A percentile compares a stretch with the other conserved stretches of the same genome.
Evolutionary conservation across 2,329 filamentous ascomycete species (phyloP).

Genomic region (Lizonia empirigonia): DNA sequence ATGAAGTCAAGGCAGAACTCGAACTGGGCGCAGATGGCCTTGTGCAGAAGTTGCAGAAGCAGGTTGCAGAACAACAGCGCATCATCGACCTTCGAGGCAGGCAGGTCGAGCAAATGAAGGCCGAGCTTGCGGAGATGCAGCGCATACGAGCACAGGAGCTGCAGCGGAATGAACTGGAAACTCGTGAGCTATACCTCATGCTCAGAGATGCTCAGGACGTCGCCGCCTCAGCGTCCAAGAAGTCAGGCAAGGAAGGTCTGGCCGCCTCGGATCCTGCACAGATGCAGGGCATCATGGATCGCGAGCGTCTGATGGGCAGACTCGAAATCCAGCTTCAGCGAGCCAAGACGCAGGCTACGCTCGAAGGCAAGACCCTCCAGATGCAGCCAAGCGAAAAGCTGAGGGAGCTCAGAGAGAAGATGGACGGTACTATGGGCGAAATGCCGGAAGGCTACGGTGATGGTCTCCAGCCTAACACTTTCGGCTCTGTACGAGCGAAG

Average conservation of each 20-base stretch:
- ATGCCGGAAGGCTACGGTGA: slow-evolving; percentile 47
- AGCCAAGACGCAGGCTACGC: slow-evolving; percentile 96
- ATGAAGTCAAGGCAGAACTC: slow-evolving; percentile 88
- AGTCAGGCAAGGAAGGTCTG: slow-evolving; percentile 57
- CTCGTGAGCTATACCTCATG: slow-evolving; percentile 96
- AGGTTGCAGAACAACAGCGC: slow-evolving; percentile 88
- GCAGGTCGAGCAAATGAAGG: slow-evolving; percentile 85
- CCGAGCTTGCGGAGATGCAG: slow-evolving; percentile 85
- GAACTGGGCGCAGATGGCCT: slow-evolving; percentile 92
- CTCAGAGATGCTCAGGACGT: slow-evolving; percentile 96
- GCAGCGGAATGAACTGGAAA: slow-evolving; percentile 94
- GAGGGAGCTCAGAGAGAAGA: slow-evolving; percentile 88
- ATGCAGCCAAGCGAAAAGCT: slow-evolving; percentile 89
- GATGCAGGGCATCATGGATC: slow-evolving; percentile 91
- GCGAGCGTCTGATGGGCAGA: slow-evolving; percentile 88
- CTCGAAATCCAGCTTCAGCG: slow-evolving; percentile 94
- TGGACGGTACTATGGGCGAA: slow-evolving; percentile 70
- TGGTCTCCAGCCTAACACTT: slow-evolving; percentile 72
- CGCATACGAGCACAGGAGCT: slow-evolving; percentile 86
- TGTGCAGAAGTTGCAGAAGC: slow-evolving; percentile 88
- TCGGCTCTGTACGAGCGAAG: slow-evolving; percentile 56
- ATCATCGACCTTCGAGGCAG: slow-evolving; percentile 88
- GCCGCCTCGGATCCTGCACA: slow-evolving; percentile 71
- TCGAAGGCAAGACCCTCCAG: slow-evolving; percentile 88
- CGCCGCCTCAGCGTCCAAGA: slow-evolving; percentile 82